Evolutionary conservation across 208 protist genomes (phyloP).

Genomic region (Phytomonas francai): DNA sequence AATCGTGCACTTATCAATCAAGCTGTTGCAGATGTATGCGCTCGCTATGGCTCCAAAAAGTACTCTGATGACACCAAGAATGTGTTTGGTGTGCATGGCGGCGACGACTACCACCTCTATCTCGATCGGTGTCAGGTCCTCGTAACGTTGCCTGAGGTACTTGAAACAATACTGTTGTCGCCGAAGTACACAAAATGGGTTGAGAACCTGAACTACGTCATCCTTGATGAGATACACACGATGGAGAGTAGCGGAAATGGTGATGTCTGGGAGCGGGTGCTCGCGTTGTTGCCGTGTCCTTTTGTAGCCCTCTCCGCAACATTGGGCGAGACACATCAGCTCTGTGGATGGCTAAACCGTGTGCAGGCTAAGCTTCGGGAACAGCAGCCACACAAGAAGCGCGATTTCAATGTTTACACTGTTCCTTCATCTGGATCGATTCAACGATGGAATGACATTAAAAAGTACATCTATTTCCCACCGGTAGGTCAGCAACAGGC

Average conservation of each 20-base stretch:
- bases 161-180: slow-evolving; percentile 91
- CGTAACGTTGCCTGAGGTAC: slow-evolving; percentile 87
- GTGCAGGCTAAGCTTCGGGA: slow-evolving; percentile 57
- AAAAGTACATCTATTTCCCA: slow-evolving; percentile 86
- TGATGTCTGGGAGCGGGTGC: slow-evolving; percentile 90
- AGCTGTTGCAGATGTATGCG: slow-evolving; percentile 90
- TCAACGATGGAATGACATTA: slow-evolving; percentile 89
- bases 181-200: slow-evolving; percentile 79
- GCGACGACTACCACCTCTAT: slow-evolving; percentile 78
- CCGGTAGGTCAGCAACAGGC: slow-evolving; percentile 34
- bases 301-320: slow-evolving; percentile 95
- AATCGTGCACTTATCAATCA: slow-evolving; percentile 94
- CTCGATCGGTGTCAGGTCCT: slow-evolving; percentile 90
- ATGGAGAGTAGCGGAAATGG: slow-evolving; percentile 89
- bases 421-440: slow-evolving; percentile 61
- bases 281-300: slow-evolving; percentile 84
- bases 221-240: slow-evolving; percentile 94
- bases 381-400: slow-evolving; percentile 22
- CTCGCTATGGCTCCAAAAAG: slow-evolving; percentile 86
- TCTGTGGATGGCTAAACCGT: slow-evolving; percentile 88
- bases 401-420: slow-evolving; percentile 73
- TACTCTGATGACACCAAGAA: slow-evolving; percentile 62
- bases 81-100: slow-evolving; percentile 84
- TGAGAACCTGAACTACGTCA: slow-evolving; percentile 89
- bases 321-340: slow-evolving; percentile 86